These are phyloP conservation scores for Cutaneotrichosporon curvatum DNA, from an alignment of 1,284 basidiomycete species.

Conservation along the genomic window DNA sequence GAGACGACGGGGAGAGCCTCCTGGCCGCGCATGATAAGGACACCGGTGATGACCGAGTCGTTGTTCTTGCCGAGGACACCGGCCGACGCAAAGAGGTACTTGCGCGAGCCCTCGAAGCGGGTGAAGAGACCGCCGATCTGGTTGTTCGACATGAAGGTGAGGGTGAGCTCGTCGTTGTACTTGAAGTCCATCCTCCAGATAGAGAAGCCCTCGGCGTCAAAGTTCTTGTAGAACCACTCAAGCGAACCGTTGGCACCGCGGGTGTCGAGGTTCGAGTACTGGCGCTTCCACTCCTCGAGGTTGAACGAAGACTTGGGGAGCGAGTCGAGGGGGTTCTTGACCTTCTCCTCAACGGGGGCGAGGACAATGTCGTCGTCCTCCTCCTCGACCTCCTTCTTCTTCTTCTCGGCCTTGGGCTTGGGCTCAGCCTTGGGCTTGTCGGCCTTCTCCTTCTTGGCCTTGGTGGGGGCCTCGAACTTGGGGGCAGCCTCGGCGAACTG, in stretches of 20 bases:
- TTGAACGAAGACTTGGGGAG: constrained; percentile 88
- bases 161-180: constrained; percentile 91
- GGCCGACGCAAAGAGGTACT: constrained; percentile 88
- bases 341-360: constrained; percentile 59
- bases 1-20: constrained; percentile 61
- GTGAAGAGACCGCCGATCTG: constrained; percentile 86
- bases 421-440: constrained; percentile 48
- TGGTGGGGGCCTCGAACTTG: constrained; percentile 66
- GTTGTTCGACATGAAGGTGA: constrained; percentile 81
- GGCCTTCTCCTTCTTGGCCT: constrained; percentile 54
- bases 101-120: constrained; percentile 88
- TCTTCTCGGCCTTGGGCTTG: constrained; percentile 51
- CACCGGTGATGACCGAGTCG: constrained; percentile 70
- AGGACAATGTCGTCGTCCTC: constrained; percentile 61
- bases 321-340: constrained; percentile 87
- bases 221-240: constrained; percentile 84
- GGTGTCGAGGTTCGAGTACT: constrained; percentile 96
- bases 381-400: constrained; percentile 51
- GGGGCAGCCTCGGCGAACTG: constrained; percentile 64
- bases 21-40: constrained; percentile 69
- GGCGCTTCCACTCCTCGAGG: constrained; percentile 96
- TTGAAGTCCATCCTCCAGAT: constrained; percentile 80
- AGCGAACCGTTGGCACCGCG: constrained; percentile 66
- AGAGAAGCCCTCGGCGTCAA: constrained; percentile 85
- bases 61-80: constrained; percentile 81